Base-by-base conservation (phyloP, 805 yeast genomes). In the Candida awuae region DNA sequence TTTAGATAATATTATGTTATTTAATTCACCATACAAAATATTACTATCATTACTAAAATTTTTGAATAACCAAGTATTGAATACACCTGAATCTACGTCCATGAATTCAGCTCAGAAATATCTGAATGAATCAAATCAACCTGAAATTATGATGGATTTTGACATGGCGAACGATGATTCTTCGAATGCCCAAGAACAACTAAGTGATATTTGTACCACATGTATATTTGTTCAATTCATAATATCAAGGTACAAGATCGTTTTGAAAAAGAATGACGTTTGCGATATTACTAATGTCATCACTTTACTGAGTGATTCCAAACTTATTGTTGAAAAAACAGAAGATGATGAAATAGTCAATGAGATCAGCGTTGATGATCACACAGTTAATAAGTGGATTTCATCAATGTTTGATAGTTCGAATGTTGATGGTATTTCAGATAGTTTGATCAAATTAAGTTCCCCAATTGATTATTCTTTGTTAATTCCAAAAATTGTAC, bases 351-450 rank as follows among this genome's bases (percentile, higher is more conserved):
- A 15, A n/a, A 9, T 20, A 10, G 17, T 35, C 4, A 23, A 22
- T 13, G 36, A 40, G 18, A 19, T 36, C 14, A 31, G n/a, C 15
- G 14, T 37, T 23, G 32, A 33, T 7, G 46, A 43, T 22, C 26
- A 30, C 16, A 41, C 39, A 8, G 29, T 80, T 14, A 73, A 75
- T 32, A 81, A 75, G 18, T 90, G 97, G 97, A 72, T 83, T 33
- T 63, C 71, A 20, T 88, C 92, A 1, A 58, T 90, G 29, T 87
- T 84, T 59, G 88, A 85, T 45, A 42, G 49, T 17, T 41, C 51
- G 2, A 54, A 55, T 39, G 45, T 84, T 23, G 80, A 80, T 28
- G 95, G 96, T 3, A 75, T 88, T 27, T 80, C 94, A 0, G 97
- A 90, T 58, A 88, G 83, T 32, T 61, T 87, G 44, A 75, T 88